These are phyloP conservation scores for Aspergillus pseudoglaucus DNA, from an alignment of 2,329 filamentous ascomycete genomes.

Conservation along the genomic window DNA sequence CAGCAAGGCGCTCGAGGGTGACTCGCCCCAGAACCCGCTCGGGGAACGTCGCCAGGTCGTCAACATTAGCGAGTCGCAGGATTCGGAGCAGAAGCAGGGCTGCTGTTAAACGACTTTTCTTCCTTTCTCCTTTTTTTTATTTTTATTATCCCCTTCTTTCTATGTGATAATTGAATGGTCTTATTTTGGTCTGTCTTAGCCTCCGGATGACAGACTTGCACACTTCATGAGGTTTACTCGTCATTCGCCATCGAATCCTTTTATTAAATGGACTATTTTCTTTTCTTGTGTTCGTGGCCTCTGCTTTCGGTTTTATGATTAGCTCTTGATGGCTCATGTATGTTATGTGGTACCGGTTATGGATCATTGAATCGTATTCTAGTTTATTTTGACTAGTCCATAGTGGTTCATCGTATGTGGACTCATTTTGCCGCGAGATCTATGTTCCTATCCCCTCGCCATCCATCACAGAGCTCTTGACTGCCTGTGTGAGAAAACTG, in stretches of 20 bases:
- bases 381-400: background rate
- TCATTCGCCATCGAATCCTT: background rate
- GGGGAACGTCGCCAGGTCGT: slow-evolving; percentile 71
- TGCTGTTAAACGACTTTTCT: slow-evolving; percentile 27
- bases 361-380: background rate
- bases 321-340: background rate
- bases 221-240: background rate
- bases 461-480: too few relatives aligned
- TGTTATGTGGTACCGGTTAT: background rate
- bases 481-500: too few relatives aligned
- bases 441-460: too few relatives aligned
- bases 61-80: slow-evolving; percentile 77
- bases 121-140: background rate
- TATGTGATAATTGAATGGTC: slow-evolving; percentile 34
- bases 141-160: slow-evolving; percentile 13
- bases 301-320: background rate
- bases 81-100: slow-evolving; percentile 63
- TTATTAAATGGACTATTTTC: background rate
- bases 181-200: slow-evolving; percentile 30
- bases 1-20: slow-evolving; percentile 90
- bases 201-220: slow-evolving; percentile 24
- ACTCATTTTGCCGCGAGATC: too few relatives aligned
- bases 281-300: background rate
- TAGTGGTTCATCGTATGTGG: background rate
- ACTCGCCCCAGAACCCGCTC: slow-evolving; percentile 71